Evolutionary conservation across 192 early-diverging fungal species (phyloP).

Genomic region (Piromyces finnis): DNA sequence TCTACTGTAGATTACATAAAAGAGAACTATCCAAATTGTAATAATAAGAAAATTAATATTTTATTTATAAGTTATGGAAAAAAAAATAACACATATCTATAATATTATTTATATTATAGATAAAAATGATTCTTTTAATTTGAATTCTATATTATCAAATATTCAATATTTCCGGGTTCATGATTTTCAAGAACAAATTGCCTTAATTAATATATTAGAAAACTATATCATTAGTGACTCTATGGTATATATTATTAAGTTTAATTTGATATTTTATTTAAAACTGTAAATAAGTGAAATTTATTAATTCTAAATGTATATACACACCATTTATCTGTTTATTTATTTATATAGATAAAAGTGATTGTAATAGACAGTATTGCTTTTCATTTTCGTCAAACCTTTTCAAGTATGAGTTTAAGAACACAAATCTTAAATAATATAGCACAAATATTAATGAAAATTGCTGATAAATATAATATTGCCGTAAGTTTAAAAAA

Average conservation of each 20-base stretch:
- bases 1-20: neutral
- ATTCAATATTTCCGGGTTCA: neutral
- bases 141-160: neutral
- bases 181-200: neutral
- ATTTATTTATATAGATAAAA: neutral
- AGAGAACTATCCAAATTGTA: neutral
- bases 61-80: no score
- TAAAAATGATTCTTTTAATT: neutral
- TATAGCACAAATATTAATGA: neutral
- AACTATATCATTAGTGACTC: neutral
- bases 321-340: no score
- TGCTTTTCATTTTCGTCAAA: neutral
- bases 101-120: neutral
- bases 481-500: neutral
- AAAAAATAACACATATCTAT: no score
- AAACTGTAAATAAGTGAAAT: no score
- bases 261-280: no score
- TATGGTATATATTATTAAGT: no score
- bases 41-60: no score
- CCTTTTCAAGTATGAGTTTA: neutral
- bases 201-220: neutral
- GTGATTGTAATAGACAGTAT: neutral
- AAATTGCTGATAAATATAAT: neutral
- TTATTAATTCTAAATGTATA: no score
- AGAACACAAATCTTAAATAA: neutral